Evolutionary conservation across 2,329 filamentous ascomycete genomes (phyloP).

Genomic region (Alternaria conjuncta): DNA sequence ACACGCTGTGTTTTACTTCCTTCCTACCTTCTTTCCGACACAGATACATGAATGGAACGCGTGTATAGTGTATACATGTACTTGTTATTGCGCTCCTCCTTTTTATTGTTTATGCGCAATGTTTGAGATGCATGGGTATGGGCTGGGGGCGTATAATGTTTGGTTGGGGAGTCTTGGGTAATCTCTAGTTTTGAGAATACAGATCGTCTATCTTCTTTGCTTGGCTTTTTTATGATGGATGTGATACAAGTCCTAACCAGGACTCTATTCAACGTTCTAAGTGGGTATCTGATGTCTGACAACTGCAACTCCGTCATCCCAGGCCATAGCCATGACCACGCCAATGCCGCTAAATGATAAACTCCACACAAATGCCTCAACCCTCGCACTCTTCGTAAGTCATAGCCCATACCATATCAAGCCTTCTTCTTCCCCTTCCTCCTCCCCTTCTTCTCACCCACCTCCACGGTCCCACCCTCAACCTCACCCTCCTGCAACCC

Average conservation of each 20-base stretch:
- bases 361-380: not conserved
- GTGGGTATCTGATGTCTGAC: not conserved
- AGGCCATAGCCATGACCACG: not conserved
- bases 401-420: not conserved
- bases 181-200: not conserved
- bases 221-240: not conserved
- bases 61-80: not conserved
- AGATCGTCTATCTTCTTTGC: not conserved
- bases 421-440: slow-evolving; percentile 34
- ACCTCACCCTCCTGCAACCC: slow-evolving; percentile 68
- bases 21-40: not conserved
- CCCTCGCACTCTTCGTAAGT: not conserved
- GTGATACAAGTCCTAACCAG: not conserved
- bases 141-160: not conserved
- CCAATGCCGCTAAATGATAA: not conserved
- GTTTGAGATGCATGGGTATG: not conserved
- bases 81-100: not conserved
- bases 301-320: not conserved
- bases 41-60: not conserved
- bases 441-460: slow-evolving; percentile 39
- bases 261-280: not conserved
- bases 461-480: slow-evolving; percentile 45
- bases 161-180: too few species aligned
- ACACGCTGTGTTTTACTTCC: not conserved
- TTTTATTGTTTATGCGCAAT: not conserved